Conservation (phyloP, 495 filamentous ascomycete genomes). For the Hamigera avellanea region DNA sequence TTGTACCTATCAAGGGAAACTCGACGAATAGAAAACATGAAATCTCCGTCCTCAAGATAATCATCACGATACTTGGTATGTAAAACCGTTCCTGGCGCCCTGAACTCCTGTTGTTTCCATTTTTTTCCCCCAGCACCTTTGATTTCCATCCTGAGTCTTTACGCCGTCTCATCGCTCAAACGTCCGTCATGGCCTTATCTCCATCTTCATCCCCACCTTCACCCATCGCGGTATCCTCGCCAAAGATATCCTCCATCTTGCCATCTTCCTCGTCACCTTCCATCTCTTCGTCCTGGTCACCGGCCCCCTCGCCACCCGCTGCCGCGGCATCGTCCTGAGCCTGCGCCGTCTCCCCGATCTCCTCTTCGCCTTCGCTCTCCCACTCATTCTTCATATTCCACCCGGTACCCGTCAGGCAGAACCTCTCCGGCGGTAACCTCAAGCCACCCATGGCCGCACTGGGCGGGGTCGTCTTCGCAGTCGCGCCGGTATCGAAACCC, state of each 20-base stretch:
- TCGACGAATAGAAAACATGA: too few species aligned
- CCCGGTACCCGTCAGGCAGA: slow-evolving; percentile 72
- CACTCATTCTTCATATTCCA: slow-evolving; percentile 79
- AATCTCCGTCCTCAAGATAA: too few species aligned
- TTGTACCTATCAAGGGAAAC: too few species aligned
- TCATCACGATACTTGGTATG: too few species aligned
- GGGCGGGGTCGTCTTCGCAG: slow-evolving; percentile 1
- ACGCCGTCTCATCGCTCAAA: too few species aligned
- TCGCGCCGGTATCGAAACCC: slow-evolving; percentile 41
- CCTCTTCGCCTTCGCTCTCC: slow-evolving; percentile 51
- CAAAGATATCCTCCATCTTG: slow-evolving; percentile 50
- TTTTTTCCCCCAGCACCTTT: too few species aligned
- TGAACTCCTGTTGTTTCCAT: slow-evolving; percentile 8
- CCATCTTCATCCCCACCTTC: slow-evolving; percentile 25
- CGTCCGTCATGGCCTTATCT: slow-evolving; percentile 41
- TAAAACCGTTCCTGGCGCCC: slow-evolving; percentile 8
- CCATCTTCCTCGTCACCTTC: slow-evolving; percentile 42
- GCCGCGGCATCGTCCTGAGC: slow-evolving; percentile 5
- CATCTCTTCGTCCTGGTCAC: slow-evolving; percentile 26
- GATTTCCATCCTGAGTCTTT: too few species aligned
- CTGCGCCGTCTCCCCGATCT: slow-evolving; percentile 22
- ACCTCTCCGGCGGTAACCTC: slow-evolving; percentile 79
- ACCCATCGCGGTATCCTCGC: slow-evolving; percentile 38
- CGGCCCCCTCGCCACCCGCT: slow-evolving; percentile 16
- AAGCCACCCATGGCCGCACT: slow-evolving; percentile 49